Base-by-base conservation (phyloP, 306 rosid genomes). In the Fragaria ananassa region DNA sequence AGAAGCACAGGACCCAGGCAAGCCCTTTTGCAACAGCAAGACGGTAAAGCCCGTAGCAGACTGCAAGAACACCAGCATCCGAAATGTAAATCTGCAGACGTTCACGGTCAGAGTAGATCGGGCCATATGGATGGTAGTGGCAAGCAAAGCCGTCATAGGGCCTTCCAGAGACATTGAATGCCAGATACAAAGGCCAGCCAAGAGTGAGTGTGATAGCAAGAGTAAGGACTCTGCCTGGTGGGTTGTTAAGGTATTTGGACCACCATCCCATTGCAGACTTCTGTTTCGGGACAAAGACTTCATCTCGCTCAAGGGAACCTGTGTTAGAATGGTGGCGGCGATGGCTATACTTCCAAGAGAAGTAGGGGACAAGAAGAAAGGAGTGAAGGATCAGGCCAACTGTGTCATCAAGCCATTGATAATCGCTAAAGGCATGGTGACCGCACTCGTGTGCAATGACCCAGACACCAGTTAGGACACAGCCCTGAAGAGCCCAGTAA, bases 311-410 rank as follows among this genome's bases (percentile, higher is more conserved):
- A 1, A 95, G 89, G 42, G 98, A 95, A 67, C 89, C 97, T 0
- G 97, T 95, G 79, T 95, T 92, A 37, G 97, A 90, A 76, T 95
- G 98, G 81, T 95, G 98, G 63, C 98, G 93, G 31, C 98, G 97
- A 78, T 95, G 98, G 83, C 98, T 95, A 74, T 92, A 92, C 64
- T 95, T 95, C 98, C 98, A 95, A 17, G 98, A 95, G 79, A 95
- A 95, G 87, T 88, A 95, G 2, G 98, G 98, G 81, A 95, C 98
- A 3, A 95, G 83, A 31, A 95, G 97, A n/a, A 50, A 76, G 2
- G 98, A 95, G 82, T 95, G 98, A 80, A 95, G 93, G 75, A 95
- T 53, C 6, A 92, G 80, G 76, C 98, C 98, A 70, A 95, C 97
- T 0, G 87, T 90, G 77, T 95, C 98, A 83, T 95, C 98, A 13